Base-by-base conservation (phyloP, 2,329 filamentous ascomycete species). In the Fusarium penzigii region DNA sequence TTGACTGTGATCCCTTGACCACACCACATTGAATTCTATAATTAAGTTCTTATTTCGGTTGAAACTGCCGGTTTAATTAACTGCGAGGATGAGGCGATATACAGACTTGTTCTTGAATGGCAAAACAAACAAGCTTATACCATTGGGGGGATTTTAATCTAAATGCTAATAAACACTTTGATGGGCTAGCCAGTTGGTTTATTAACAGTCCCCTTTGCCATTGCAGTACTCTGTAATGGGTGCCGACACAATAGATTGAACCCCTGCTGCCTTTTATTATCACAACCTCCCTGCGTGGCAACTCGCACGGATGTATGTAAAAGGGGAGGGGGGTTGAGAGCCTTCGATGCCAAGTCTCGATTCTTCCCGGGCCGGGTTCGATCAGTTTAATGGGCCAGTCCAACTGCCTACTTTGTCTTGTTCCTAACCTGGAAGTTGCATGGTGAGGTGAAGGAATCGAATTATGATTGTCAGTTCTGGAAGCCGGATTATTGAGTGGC, bases 331-430 rank as follows among this genome's bases (percentile, higher is more conserved):
- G 46, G 17, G 34, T 42, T 29, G 29, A 42, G 29, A 32, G 32
- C 42, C 43, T 44, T 52, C 38, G 47, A 58, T 58, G 54, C 57
- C 51, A 60, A 58, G 57, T 59, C 49, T 52, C 43, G 52, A 49
- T 14, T 20, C 40, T 47, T 53, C 42, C 49, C 29, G 34, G 48
- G 53, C 46, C 36, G 29, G 45, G 39, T 39, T 40, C 17, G 38
- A 11, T 12, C 41, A 50, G 42, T 39, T 36, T 38, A 34, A 45
- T 51, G 39, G 25, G 32, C 32, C 29, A 39, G 20, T n/a, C 8
- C 20, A 25, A 17, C 43, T 29, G 13, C 32, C 32, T 36, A 36
- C 20, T 36, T 36, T 11, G 13, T 36, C 32, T 36, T 36, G 32
- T 36, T 36, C 20, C 20, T 36, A 36, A 5, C 32, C 13, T 14